Percentiles rank a stretch among this genome's conserved stretches.
Conservation (phyloP, 805 yeast species). For the Wickerhamomyces silvicola region DNA sequence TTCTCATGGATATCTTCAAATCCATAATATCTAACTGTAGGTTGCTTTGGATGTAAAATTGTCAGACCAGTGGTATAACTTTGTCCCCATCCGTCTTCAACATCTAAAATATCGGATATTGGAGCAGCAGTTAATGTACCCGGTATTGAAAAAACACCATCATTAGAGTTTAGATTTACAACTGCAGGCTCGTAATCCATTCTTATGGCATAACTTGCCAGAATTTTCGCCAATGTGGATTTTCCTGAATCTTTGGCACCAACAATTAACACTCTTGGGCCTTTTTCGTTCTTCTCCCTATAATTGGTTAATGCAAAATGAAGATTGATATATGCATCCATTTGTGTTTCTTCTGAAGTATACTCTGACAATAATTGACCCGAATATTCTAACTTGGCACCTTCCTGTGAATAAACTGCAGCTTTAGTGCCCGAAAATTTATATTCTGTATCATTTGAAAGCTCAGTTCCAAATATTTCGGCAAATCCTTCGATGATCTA, state of each 20-base stretch:
- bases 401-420: conserved; percentile 56
- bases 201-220: conserved; percentile 72
- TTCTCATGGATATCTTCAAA: conserved; percentile 54
- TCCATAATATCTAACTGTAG: conserved; percentile 79
- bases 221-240: conserved; percentile 60
- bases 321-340: conserved; percentile 57
- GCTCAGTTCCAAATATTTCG: conserved; percentile 90
- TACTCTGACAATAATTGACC: conserved; percentile 49
- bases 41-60: conserved; percentile 78
- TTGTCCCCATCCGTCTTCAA: conserved; percentile 75
- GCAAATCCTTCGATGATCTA: conserved; percentile 60
- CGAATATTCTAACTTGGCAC: conserved; percentile 43
- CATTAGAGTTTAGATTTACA: conserved; percentile 73
- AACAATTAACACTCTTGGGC: conserved; percentile 52
- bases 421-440: conserved; percentile 47
- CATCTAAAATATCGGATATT: conserved; percentile 71
- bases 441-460: conserved; percentile 64
- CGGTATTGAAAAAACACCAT: conserved; percentile 68
- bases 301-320: conserved; percentile 69
- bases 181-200: conserved; percentile 61
- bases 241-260: conserved; percentile 79
- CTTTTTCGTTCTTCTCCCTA: conserved; percentile 27
- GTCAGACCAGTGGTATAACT: conserved; percentile 72
- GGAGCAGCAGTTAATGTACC: conserved; percentile 84
- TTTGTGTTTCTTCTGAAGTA: conserved; percentile 62